Conservation (phyloP, 176 grass and related monocot genomes). For the Phragmites australis region DNA sequence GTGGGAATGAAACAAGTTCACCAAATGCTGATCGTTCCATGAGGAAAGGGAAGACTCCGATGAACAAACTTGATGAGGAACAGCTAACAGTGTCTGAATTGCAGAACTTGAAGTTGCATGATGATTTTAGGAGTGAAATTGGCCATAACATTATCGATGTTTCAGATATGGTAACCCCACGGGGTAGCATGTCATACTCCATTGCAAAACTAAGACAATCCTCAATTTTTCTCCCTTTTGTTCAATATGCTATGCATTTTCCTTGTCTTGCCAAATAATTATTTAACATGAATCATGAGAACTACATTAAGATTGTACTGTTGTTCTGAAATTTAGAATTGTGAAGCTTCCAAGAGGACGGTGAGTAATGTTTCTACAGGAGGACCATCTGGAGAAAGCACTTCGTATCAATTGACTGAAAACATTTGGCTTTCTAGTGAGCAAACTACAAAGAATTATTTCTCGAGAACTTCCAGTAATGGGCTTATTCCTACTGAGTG, state of each 20-base stretch:
- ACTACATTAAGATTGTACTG: slow-evolving; percentile 30
- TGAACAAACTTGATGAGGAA: slow-evolving; percentile 46
- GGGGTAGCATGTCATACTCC: slow-evolving; percentile 40
- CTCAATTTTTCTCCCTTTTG: slow-evolving; percentile 10
- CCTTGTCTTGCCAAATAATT: slow-evolving; percentile 4
- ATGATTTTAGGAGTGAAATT: slow-evolving; percentile 50
- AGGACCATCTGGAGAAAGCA: slow-evolving; percentile 67
- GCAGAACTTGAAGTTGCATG: slow-evolving; percentile 61
- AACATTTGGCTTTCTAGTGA: slow-evolving; percentile 68
- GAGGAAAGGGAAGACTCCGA: slow-evolving; percentile 51
- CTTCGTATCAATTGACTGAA: slow-evolving; percentile 66
- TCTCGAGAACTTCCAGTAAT: slow-evolving; percentile 53
- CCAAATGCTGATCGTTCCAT: slow-evolving; percentile 36
- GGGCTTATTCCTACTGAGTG: slow-evolving; percentile 54
- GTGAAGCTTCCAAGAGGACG: slow-evolving; percentile 51
- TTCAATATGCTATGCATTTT: slow-evolving; percentile 23
- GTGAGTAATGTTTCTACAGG: slow-evolving; percentile 47
- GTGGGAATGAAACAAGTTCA: slow-evolving; percentile 44
- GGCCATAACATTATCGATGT: slow-evolving; percentile 51
- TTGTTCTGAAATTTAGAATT: slow-evolving; percentile 52
- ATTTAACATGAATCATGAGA: slow-evolving; percentile 23
- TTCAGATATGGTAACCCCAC: slow-evolving; percentile 50
- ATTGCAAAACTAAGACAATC: slow-evolving; percentile 31
- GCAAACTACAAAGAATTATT: slow-evolving; percentile 56
- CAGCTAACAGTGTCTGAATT: slow-evolving; percentile 62